Conservation (phyloP, 2,329 filamentous ascomycete genomes). For the Pseudogymnoascus verrucosus region DNA sequence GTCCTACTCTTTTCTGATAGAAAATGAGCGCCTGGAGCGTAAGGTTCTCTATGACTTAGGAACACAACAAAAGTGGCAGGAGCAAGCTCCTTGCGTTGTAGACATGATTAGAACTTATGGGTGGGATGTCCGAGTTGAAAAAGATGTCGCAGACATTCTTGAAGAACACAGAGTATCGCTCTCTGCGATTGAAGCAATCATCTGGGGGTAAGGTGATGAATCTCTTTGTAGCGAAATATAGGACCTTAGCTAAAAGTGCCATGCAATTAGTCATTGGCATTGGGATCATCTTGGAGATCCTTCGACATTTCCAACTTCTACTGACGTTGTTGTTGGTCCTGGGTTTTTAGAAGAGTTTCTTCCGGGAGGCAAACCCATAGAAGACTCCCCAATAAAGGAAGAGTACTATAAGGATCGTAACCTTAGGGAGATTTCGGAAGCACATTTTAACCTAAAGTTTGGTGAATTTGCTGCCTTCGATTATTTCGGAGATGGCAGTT, state of each 20-base stretch:
- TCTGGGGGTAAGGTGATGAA: not conserved
- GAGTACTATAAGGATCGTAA: conserved; percentile 32
- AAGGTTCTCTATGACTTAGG: conserved; percentile 23
- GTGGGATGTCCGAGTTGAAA: conserved; percentile 15
- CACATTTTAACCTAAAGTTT: conserved; percentile 15
- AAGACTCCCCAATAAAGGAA: conserved; percentile 33
- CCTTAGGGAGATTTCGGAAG: conserved; percentile 21
- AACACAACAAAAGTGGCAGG: conserved; percentile 23
- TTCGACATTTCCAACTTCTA: conserved; percentile 34
- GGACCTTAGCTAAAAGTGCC: not conserved
- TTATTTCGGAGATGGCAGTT: conserved; percentile 26
- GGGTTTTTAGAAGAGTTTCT: conserved; percentile 36
- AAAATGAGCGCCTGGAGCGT: conserved; percentile 19
- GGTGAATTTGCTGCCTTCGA: conserved; percentile 23
- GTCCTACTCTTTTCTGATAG: conserved; percentile 21
- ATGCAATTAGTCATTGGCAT: conserved; percentile 27
- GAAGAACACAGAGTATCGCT: conserved; percentile 16
- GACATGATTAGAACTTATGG: conserved; percentile 8
- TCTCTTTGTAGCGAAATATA: conserved; percentile 1
- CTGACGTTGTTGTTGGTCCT: conserved; percentile 39
- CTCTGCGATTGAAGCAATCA: conserved; percentile 11
- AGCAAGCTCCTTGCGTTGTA: conserved; percentile 15
- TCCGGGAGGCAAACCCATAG: conserved; percentile 37
- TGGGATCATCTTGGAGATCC: conserved; percentile 38
- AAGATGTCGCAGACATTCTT: conserved; percentile 20